Evolutionary conservation across 352 stramenopile genomes (phyloP).

Genomic region (Phytopythium helicoides): DNA sequence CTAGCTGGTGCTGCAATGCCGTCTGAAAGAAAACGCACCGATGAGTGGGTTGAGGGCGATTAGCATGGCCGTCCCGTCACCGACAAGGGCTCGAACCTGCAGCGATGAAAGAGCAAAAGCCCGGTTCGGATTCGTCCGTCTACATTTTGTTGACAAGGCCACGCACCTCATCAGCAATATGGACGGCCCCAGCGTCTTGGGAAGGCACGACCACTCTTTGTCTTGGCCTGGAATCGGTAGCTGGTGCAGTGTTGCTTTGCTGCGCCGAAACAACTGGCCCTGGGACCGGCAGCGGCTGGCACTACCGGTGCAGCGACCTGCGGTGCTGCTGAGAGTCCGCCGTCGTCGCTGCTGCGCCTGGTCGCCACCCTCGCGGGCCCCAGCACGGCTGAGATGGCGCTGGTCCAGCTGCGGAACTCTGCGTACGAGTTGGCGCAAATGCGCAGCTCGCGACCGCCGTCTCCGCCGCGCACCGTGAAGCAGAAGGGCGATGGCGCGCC

Average conservation of each 20-base stretch:
- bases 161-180: background rate
- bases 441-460: constrained; percentile 34
- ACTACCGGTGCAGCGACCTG: background rate
- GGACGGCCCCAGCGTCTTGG: too few relatives aligned
- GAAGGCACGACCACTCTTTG: too few relatives aligned
- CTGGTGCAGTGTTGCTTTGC: too few relatives aligned
- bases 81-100: constrained; percentile 15
- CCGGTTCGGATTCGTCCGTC: background rate
- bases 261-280: too few relatives aligned
- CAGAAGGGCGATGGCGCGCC: constrained; percentile 80
- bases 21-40: constrained; percentile 20
- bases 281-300: too few relatives aligned
- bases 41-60: constrained; percentile 42
- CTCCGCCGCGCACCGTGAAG: constrained; percentile 50
- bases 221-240: too few relatives aligned
- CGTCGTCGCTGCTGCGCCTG: background rate
- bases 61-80: constrained; percentile 25
- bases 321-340: constrained; percentile 2
- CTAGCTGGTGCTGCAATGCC: too few relatives aligned
- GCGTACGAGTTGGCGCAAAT: constrained; percentile 68
- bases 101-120: background rate
- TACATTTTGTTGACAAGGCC: background rate
- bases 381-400: constrained; percentile 65
- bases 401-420: constrained; percentile 77
- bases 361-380: constrained; percentile 25